Percentiles rank a stretch among this genome's conserved stretches.
These are phyloP conservation scores for Tolypocladium tropicale DNA, from an alignment of 2,329 filamentous ascomycete genomes.

Conservation along the genomic window DNA sequence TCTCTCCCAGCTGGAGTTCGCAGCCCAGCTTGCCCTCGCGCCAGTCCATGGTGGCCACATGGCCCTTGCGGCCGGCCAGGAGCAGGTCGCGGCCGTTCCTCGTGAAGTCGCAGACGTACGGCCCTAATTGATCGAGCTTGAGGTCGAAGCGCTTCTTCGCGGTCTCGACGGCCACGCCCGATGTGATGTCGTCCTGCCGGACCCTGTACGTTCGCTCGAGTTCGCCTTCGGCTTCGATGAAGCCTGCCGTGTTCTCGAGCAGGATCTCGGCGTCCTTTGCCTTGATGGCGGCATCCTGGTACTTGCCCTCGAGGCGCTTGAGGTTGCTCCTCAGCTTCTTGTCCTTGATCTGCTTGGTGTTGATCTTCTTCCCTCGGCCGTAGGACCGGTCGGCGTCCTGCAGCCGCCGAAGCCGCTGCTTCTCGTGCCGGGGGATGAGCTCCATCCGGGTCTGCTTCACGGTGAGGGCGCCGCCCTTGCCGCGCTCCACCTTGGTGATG, in stretches of 20 bases:
- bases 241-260: slow-evolving; percentile 75
- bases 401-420: slow-evolving; percentile 38
- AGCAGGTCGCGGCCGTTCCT: slow-evolving; percentile 80
- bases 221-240: slow-evolving; percentile 78
- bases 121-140: slow-evolving; percentile 70
- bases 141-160: slow-evolving; percentile 91
- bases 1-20: slow-evolving; percentile 85
- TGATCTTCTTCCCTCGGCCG: slow-evolving; percentile 70
- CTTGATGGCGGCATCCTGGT: slow-evolving; percentile 67
- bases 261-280: slow-evolving; percentile 95
- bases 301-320: slow-evolving; percentile 69
- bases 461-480: slow-evolving; percentile 45
- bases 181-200: slow-evolving; percentile 73
- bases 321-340: slow-evolving; percentile 82
- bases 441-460: slow-evolving; percentile 40
- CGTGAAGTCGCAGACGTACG: slow-evolving; percentile 83
- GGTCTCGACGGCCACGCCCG: slow-evolving; percentile 67
- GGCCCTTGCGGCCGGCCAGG: slow-evolving; percentile 81
- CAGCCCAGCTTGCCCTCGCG: slow-evolving; percentile 81
- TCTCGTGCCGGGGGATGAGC: slow-evolving; percentile 40
- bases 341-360: slow-evolving; percentile 66
- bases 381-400: slow-evolving; percentile 65
- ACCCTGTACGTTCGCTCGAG: slow-evolving; percentile 90
- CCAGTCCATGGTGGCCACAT: slow-evolving; percentile 97
- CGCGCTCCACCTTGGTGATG: slow-evolving; percentile 22